Conservation (phyloP, 345 rosid species). For the Citropsis articulata region DNA sequence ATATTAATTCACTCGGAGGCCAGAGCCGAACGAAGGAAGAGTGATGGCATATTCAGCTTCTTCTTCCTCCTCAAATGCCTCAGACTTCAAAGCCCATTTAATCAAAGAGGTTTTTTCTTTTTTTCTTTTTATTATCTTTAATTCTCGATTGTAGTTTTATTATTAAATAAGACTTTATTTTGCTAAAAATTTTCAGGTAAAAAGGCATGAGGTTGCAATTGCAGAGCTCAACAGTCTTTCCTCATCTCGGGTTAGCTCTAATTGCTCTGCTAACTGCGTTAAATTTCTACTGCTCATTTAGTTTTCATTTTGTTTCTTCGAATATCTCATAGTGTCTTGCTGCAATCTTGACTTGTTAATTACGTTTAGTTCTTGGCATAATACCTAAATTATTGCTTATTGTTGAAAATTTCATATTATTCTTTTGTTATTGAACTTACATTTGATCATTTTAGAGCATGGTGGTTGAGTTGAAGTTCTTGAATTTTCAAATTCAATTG, state of each 20-base stretch:
- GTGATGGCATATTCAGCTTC: not conserved
- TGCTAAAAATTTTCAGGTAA: not conserved
- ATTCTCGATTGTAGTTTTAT: not conserved
- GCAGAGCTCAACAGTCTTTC: conserved; percentile 4
- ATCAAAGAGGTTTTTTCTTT: not conserved
- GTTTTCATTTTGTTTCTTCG: not conserved
- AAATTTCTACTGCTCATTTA: too few species aligned
- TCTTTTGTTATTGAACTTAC: not conserved
- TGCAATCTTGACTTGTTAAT: not conserved
- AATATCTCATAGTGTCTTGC: not conserved
- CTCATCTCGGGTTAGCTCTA: conserved; percentile 4
- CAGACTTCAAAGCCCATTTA: not conserved
- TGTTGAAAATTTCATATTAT: not conserved
- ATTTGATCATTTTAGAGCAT: not conserved
- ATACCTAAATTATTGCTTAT: not conserved
- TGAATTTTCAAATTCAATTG: not conserved
- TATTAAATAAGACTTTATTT: not conserved
- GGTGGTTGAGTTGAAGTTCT: not conserved
- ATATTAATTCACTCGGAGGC: too few species aligned
- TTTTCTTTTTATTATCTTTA: too few species aligned
- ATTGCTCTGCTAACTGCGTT: not conserved
- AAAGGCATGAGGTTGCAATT: conserved; percentile 5
- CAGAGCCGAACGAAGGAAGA: not conserved
- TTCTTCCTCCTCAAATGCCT: not conserved
- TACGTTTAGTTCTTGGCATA: not conserved